Evolutionary conservation across 441 rosid species (phyloP), one percentile per base, ranked within the genome.

Genomic region (Viola pubescens): DNA sequence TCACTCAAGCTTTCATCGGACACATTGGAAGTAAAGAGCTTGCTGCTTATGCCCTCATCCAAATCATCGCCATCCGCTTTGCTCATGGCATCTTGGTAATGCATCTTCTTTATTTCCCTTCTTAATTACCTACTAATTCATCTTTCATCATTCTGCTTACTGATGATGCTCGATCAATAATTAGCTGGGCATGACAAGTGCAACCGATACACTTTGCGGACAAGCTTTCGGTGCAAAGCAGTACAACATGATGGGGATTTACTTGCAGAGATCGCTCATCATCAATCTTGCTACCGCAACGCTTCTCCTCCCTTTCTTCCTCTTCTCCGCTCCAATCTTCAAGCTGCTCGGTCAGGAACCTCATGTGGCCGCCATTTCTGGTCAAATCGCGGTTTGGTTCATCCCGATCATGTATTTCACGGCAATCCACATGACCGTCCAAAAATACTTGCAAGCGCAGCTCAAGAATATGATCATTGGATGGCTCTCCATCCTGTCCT

Each of bases 171-270:
- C 45, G 19, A 51, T 51, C 10, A 16, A 4, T 19, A 50, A 10
- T 37, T 48, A 88, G 96, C 44, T 82, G 19, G 96, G 96, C 9
- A 88, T 88, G 97, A 79, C 94, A 52, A 90, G 94, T 50, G 97
- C 95, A 9, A 83, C 91, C 0, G 94, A 89, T 44, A 89, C 97
- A 0, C 43, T 89, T n/a, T 87, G 97, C 37, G 95, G 97, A 11
- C 97, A 90, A 81, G 91, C 95, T 10, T 90, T 66, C 46, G 97
- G 97, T 19, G 95, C 97, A 9, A 43, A 64, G 45, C 91, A 87
- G 48, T 72, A 82, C 68, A 86, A 80, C 55, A 85, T 90, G 95
- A 13, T 90, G 75, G 97, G 97, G 0, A 79, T 87, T 52, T 90
- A 87, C 70, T 59, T 87, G 40, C 97, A 90, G 65, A 68, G 95